Conservation (phyloP, 192 early-diverging fungal species). For the Mortierella alpina region DNA sequence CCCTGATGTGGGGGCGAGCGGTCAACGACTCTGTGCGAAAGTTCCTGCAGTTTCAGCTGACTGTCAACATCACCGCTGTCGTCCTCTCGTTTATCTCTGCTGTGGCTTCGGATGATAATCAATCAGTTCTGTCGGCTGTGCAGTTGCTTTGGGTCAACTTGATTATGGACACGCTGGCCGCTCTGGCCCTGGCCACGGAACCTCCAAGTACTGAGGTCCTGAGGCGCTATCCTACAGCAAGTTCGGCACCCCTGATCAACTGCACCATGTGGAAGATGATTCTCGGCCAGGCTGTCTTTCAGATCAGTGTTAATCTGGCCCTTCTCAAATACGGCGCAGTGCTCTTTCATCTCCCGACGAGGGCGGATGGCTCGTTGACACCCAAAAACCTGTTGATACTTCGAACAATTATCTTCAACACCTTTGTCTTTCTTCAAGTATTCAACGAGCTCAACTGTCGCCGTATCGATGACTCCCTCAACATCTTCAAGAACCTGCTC, state of each 20-base stretch:
- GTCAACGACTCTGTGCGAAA: conserved; percentile 89
- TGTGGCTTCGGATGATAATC: conserved; percentile 69
- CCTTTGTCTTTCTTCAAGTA: conserved; percentile 93
- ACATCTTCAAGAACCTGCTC: conserved; percentile 90
- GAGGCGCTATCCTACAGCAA: conserved; percentile 78
- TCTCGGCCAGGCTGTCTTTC: conserved; percentile 89
- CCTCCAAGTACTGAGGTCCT: conserved; percentile 88
- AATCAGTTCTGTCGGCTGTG: conserved; percentile 86
- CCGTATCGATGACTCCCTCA: conserved; percentile 80
- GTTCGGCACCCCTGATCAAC: conserved; percentile 83
- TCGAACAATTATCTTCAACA: conserved; percentile 92
- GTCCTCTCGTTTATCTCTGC: conserved; percentile 76
- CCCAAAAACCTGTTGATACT: conserved; percentile 57
- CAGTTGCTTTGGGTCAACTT: conserved; percentile 96
- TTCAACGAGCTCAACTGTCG: conserved; percentile 97
- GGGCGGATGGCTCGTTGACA: conserved; percentile 18
- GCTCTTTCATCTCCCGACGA: conserved; percentile 67
- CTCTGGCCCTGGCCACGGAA: conserved; percentile 92
- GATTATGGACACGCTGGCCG: conserved; percentile 95
- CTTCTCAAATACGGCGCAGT: conserved; percentile 67
- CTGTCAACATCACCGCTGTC: conserved; percentile 85
- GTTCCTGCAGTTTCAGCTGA: conserved; percentile 89
- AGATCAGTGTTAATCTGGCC: conserved; percentile 80
- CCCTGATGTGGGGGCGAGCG: conserved; percentile 83
- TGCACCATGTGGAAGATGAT: conserved; percentile 95